Conservation (phyloP, 495 filamentous ascomycete species). For the Niebla homalea region DNA sequence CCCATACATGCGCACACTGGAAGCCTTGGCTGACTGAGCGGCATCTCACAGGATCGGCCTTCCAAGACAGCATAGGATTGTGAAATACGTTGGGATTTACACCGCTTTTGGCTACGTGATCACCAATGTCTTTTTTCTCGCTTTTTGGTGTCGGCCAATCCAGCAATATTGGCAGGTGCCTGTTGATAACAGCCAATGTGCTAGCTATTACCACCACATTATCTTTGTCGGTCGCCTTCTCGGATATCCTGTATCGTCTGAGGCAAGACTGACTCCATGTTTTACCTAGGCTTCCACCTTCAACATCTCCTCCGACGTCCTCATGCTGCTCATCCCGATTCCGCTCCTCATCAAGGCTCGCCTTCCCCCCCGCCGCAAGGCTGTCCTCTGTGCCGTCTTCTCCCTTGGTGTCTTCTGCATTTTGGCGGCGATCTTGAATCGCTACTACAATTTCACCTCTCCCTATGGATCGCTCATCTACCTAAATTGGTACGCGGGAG, state of each 20-base stretch:
- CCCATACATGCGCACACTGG: not conserved
- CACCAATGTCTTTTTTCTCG: constrained; percentile 50
- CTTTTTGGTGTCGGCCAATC: constrained; percentile 52
- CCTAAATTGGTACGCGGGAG: constrained; percentile 56
- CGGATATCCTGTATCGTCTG: no score
- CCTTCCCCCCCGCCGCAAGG: constrained; percentile 37
- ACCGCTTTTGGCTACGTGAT: constrained; percentile 41
- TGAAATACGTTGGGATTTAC: constrained; percentile 43
- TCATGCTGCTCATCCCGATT: constrained; percentile 48
- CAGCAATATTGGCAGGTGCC: constrained; percentile 46
- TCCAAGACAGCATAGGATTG: constrained; percentile 30
- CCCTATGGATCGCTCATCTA: constrained; percentile 40
- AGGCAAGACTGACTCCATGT: no score
- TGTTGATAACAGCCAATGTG: constrained; percentile 19
- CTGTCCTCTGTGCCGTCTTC: constrained; percentile 36
- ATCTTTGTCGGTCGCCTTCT: constrained; percentile 30
- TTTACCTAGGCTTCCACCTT: constrained; percentile 36
- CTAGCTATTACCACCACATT: constrained; percentile 33
- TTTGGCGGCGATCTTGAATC: constrained; percentile 47
- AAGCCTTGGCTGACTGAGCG: not conserved
- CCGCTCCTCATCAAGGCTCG: constrained; percentile 43
- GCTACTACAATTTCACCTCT: constrained; percentile 49
- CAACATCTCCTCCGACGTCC: constrained; percentile 51
- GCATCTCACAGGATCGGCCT: constrained; percentile 17
- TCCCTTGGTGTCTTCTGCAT: constrained; percentile 51